phyloP scores from a whole-genome alignment of 108 stramenopile species.

The Skeletonema potamos region DNA sequence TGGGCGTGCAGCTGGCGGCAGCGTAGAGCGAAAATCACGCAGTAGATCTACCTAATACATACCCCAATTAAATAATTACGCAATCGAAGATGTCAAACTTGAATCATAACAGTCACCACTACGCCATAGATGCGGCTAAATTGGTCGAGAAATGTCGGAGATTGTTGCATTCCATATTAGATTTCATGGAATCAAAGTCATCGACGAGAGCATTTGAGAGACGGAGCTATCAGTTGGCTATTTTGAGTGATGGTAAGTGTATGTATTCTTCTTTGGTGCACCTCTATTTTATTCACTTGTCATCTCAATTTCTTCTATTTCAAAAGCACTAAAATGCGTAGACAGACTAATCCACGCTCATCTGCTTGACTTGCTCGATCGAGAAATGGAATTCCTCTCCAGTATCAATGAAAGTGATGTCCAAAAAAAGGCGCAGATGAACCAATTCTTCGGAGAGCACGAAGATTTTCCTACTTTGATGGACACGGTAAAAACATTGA shows the following conservation, averaged over 20 bases:
- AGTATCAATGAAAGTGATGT: conserved; percentile 4
- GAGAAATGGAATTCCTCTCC: conserved; percentile 48
- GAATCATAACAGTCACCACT: conserved; percentile 39
- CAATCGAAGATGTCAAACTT: not conserved
- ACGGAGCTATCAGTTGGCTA: conserved; percentile 11
- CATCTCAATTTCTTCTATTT: not conserved
- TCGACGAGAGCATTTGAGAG: conserved; percentile 11
- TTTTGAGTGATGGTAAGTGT: conserved; percentile 35
- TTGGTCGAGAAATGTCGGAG: conserved; percentile 47
- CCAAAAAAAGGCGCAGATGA: conserved; percentile 13
- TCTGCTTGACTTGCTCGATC: conserved; percentile 43
- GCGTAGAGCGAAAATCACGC: too few relatives aligned
- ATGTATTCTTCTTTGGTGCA: not conserved
- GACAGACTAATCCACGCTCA: conserved; percentile 53
- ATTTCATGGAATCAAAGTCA: conserved; percentile 31
- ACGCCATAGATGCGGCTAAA: conserved; percentile 56
- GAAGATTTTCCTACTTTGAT: conserved; percentile 28
- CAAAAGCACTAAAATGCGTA: conserved; percentile 34
- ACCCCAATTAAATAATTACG: too few relatives aligned
- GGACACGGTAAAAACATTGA: conserved; percentile 24
- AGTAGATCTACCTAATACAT: too few relatives aligned
- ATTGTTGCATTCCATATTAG: conserved; percentile 35
- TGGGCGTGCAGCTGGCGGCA: too few relatives aligned
- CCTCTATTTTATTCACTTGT: too few relatives aligned
- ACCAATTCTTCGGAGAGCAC: conserved; percentile 36